Conservation (phyloP, 129 eudicot genomes). For the sunflower (Helianthus annuus) region DNA sequence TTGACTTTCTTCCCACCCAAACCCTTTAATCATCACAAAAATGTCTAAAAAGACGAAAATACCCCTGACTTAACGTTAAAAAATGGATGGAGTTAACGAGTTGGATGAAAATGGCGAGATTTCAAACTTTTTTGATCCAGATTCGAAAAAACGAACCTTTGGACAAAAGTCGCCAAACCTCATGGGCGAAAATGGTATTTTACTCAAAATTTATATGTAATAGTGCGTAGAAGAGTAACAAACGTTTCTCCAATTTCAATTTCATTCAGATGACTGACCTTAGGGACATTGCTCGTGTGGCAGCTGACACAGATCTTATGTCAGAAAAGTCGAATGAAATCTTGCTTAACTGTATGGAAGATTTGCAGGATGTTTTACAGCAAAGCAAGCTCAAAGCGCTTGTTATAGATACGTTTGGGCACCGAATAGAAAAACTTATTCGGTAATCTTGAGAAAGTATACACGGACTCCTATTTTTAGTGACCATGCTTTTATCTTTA, state of each 20-base stretch:
- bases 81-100: no score
- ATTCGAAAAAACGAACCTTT: no score
- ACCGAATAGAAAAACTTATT: constrained; percentile 71
- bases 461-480: not conserved
- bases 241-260: not conserved
- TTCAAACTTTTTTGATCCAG: no score
- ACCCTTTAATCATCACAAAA: no score
- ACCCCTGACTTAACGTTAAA: no score
- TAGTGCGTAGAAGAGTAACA: not conserved
- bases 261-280: constrained; percentile 67
- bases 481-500: constrained; percentile 11
- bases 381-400: constrained; percentile 67
- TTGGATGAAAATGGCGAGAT: no score
- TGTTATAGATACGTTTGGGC: constrained; percentile 83
- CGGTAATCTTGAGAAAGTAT: constrained; percentile 41
- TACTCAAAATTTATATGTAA: not conserved
- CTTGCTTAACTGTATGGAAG: constrained; percentile 72
- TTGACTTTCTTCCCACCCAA: no score
- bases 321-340: constrained; percentile 61
- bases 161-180: no score
- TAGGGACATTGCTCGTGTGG: constrained; percentile 70
- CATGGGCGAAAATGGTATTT: no score
- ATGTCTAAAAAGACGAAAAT: no score
- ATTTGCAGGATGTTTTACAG: constrained; percentile 67
- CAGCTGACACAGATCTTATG: constrained; percentile 62